Conservation (phyloP, 139 green algal species). For the Chlamydomonas urium region DNA sequence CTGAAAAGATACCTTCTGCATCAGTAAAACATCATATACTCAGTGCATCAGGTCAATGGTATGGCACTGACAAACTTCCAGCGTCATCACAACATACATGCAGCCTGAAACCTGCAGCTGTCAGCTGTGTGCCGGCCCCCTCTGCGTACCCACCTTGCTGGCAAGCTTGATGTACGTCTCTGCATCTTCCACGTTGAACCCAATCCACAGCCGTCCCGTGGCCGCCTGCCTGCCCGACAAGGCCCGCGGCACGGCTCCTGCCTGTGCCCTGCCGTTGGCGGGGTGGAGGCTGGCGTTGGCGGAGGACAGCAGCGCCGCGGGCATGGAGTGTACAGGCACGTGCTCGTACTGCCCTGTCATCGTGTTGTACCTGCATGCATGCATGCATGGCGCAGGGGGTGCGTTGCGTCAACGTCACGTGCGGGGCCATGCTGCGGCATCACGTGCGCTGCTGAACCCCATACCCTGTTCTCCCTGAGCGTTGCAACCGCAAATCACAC, state of each 20-base stretch:
- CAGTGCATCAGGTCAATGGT: too few species aligned
- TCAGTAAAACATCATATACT: too few species aligned
- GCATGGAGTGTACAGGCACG: conserved; percentile 8
- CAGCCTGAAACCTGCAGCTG: too few species aligned
- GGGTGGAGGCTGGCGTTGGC: background rate
- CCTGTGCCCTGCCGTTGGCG: background rate
- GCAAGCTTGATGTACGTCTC: conserved; percentile 11
- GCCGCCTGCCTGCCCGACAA: background rate
- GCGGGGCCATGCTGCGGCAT: background rate
- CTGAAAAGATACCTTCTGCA: too few species aligned
- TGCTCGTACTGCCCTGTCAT: background rate
- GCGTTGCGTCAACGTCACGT: background rate
- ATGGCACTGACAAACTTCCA: too few species aligned
- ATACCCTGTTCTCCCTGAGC: background rate
- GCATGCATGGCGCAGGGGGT: background rate
- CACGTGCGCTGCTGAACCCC: background rate
- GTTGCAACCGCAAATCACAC: background rate
- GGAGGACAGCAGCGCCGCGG: background rate
- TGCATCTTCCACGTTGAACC: conserved; percentile 16
- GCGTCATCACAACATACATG: too few species aligned
- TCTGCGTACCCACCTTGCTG: conserved; percentile 4
- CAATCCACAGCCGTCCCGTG: conserved; percentile 6
- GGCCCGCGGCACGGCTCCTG: background rate
- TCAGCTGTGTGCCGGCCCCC: too few species aligned
- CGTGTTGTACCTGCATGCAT: conserved; percentile 11